Base-by-base conservation (phyloP, 306 rosid species). In the Cicer cuneatum region DNA sequence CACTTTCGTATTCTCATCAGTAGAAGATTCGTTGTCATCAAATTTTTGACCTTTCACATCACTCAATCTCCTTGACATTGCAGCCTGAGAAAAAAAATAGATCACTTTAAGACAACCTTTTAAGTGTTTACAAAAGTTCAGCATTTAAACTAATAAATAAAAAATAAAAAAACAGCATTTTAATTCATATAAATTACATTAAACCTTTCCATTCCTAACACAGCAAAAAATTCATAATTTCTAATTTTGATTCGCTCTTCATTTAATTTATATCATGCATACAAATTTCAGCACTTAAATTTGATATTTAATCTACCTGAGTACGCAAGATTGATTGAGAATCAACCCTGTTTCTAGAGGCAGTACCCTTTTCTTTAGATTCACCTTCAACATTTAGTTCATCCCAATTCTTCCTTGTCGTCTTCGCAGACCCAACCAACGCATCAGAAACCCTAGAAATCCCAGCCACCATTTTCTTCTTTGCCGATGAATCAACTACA, bases 61-160 rank as follows among this genome's bases (percentile, higher is more conserved):
- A 42, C 97, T 92, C 67, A 94, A 80, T 68, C 99, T 78, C 80
- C 99, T 90, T n/a, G 93, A 87, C 65, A 94, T 89, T 6, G 99
- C 97, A 71, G 88, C 93, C 99, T 94, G 71, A 3, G 12, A 77
- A 53, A 66, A 67, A 18, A 71, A 58, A 53, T 18, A 16, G 1
- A 14, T 38, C 71, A 21, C 1, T 1, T 2, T 35, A 37, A 16
- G 9, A 74, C 53, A 41, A 33, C 33, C 33, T 2, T 2, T 2
- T 24, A 24, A 24, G 33, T 24, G 33, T 24, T 24, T 24, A 24
- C 33, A 24, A 24, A 24, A 2, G 3, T 2, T 24, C 3, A 2
- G 33, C 33, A 24, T 24, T 24, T 3, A 24, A 24, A 24, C 33
- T 24, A 24, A 24, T 24, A 24, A 24, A n/a, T n/a, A n/a, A n/a